phyloP scores from a whole-genome alignment of 2,329 filamentous ascomycete species.

The Pseudogymnoascus sp. region DNA sequence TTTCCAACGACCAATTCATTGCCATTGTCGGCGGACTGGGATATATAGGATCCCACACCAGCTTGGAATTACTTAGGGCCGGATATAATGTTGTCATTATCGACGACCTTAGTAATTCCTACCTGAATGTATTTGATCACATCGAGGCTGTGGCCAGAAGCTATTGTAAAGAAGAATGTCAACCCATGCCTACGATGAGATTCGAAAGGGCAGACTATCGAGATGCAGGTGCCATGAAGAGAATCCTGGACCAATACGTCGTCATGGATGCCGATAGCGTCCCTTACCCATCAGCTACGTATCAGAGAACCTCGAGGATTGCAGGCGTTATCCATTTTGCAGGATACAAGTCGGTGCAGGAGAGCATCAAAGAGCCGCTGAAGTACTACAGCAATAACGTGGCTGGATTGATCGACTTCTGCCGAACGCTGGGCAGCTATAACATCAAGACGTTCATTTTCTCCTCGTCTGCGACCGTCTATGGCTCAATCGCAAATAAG shows the following conservation, averaged over 20 bases:
- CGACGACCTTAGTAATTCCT: slow-evolving; percentile 31
- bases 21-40: slow-evolving; percentile 41
- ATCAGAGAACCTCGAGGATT: slow-evolving; percentile 39
- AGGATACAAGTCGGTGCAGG: slow-evolving; percentile 58
- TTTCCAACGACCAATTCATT: slow-evolving; percentile 17
- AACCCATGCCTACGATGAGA: too few relatives aligned
- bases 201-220: slow-evolving; percentile 27
- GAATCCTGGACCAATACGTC: slow-evolving; percentile 20
- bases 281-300: background rate
- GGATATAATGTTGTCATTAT: slow-evolving; percentile 39
- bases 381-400: slow-evolving; percentile 65
- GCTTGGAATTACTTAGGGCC: slow-evolving; percentile 41
- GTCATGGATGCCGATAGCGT: slow-evolving; percentile 7
- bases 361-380: slow-evolving; percentile 53
- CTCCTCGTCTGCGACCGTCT: slow-evolving; percentile 61
- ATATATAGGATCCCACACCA: slow-evolving; percentile 44
- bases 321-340: slow-evolving; percentile 63
- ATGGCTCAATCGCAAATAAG: slow-evolving; percentile 47
- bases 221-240: slow-evolving; percentile 17
- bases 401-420: slow-evolving; percentile 53
- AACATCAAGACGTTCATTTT: slow-evolving; percentile 61
- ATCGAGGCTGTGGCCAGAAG: slow-evolving; percentile 18
- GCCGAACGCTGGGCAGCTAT: slow-evolving; percentile 49
- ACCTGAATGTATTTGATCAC: slow-evolving; percentile 8
- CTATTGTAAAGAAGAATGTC: slow-evolving; percentile 15